phyloP scores from a whole-genome alignment of 495 filamentous ascomycete species.

The Copromyces sp. region DNA sequence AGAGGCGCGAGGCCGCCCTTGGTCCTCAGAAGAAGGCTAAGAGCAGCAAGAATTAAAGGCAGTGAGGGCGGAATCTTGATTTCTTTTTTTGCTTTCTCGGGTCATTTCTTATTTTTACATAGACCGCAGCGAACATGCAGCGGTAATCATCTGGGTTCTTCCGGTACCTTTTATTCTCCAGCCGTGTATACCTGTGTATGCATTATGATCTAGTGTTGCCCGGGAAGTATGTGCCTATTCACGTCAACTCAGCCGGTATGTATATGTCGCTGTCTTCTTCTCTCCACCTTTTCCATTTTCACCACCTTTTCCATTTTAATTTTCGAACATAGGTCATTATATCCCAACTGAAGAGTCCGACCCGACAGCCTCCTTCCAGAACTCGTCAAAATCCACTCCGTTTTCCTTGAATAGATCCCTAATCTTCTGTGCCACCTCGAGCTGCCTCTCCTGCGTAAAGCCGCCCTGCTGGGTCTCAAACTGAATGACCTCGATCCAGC shows the following conservation, averaged over 20 bases:
- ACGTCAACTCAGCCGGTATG: neutral
- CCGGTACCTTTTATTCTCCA: neutral
- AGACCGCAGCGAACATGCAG: neutral
- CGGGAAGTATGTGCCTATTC: neutral
- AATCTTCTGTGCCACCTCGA: slow-evolving; percentile 50
- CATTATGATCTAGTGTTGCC: slow-evolving; percentile 7
- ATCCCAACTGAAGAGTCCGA: slow-evolving; percentile 35
- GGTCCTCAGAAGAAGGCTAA: slow-evolving; percentile 24
- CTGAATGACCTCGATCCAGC: slow-evolving; percentile 78
- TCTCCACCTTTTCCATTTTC: too few species aligned
- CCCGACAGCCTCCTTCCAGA: slow-evolving; percentile 63
- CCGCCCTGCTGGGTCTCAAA: slow-evolving; percentile 66
- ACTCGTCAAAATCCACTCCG: slow-evolving; percentile 64
- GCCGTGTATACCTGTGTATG: neutral
- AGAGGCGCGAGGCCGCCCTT: slow-evolving; percentile 54
- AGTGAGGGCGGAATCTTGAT: neutral
- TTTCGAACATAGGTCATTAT: neutral
- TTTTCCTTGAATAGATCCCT: slow-evolving; percentile 57
- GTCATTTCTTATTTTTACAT: slow-evolving; percentile 4
- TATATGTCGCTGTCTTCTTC: neutral
- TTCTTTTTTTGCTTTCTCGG: neutral
- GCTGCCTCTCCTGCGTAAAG: slow-evolving; percentile 59
- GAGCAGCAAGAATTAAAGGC: slow-evolving; percentile 23
- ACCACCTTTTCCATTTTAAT: neutral
- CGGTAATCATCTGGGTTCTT: neutral